These are phyloP conservation scores for Monilinia fructicola DNA, from an alignment of 2,329 filamentous ascomycete genomes.

Conservation along the genomic window DNA sequence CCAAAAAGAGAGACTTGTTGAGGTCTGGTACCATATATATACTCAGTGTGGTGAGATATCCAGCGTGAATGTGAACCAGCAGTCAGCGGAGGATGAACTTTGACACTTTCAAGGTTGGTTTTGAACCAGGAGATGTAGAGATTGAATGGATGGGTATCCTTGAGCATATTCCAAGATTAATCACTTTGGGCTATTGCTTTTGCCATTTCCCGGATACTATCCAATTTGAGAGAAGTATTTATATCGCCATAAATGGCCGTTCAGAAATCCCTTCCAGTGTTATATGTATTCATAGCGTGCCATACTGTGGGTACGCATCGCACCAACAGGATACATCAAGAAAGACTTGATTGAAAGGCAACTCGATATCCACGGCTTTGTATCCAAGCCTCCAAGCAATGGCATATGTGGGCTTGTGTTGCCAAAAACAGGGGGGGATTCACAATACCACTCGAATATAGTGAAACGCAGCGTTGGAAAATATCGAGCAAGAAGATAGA, in stretches of 20 bases:
- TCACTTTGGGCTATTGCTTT: too few species aligned
- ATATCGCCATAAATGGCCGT: too few species aligned
- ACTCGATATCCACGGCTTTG: background rate
- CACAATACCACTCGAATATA: background rate
- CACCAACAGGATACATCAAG: background rate
- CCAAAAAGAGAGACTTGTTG: background rate
- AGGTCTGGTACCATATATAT: too few species aligned
- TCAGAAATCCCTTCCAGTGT: too few species aligned
- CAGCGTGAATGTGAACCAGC: background rate
- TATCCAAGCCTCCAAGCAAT: background rate
- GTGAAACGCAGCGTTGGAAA: background rate
- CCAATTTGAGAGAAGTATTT: too few species aligned
- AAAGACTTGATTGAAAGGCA: background rate
- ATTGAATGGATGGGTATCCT: background rate
- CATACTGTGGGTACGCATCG: background rate
- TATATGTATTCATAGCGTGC: background rate
- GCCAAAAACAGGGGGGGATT: background rate
- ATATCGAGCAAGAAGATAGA: background rate
- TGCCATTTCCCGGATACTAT: too few species aligned
- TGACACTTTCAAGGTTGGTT: background rate
- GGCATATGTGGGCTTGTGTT: background rate
- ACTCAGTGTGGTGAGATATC: background rate
- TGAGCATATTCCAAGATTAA: too few species aligned
- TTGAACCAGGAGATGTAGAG: background rate
- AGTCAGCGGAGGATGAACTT: background rate